A percentile compares a stretch with the other conserved stretches of the same genome.
Evolutionary conservation across 495 filamentous ascomycete species (phyloP).

Genomic region (Tetracladium setigerum): DNA sequence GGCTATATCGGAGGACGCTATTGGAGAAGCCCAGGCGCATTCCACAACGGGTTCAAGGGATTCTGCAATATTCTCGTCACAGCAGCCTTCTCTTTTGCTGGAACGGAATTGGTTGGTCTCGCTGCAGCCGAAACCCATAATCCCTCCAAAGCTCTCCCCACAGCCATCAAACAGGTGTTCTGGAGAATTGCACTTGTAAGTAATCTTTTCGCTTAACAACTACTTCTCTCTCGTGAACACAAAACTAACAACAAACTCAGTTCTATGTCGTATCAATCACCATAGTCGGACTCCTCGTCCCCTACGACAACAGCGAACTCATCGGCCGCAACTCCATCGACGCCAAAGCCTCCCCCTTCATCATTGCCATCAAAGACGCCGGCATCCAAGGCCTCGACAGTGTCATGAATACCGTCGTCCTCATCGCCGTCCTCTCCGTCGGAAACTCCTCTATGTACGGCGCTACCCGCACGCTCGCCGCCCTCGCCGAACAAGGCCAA

Average conservation of each 20-base stretch:
- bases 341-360: slow-evolving; percentile 74
- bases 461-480: slow-evolving; percentile 75
- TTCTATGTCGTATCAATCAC: slow-evolving; percentile 76
- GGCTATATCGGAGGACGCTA: slow-evolving; percentile 40
- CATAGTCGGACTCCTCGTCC: slow-evolving; percentile 68
- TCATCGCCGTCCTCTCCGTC: slow-evolving; percentile 83
- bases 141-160: slow-evolving; percentile 77
- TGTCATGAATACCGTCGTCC: slow-evolving; percentile 85
- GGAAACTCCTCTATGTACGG: slow-evolving; percentile 89
- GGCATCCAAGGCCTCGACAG: slow-evolving; percentile 71
- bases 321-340: slow-evolving; percentile 53
- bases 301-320: slow-evolving; percentile 54
- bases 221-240: neutral
- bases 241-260: slow-evolving; percentile 29
- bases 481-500: slow-evolving; percentile 78
- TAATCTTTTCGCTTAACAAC: neutral
- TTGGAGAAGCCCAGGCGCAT: slow-evolving; percentile 57
- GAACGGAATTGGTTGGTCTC: slow-evolving; percentile 86
- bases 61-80: slow-evolving; percentile 90
- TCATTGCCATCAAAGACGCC: slow-evolving; percentile 78
- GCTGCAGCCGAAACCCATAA: slow-evolving; percentile 85
- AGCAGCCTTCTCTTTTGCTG: slow-evolving; percentile 85
- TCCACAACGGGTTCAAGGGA: slow-evolving; percentile 92
- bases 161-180: slow-evolving; percentile 88
- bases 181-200: slow-evolving; percentile 78